Evolutionary conservation across 129 eudicot genomes (phyloP), one percentile per base, ranked within the genome.

Genomic region (Cynara cardunculus): DNA sequence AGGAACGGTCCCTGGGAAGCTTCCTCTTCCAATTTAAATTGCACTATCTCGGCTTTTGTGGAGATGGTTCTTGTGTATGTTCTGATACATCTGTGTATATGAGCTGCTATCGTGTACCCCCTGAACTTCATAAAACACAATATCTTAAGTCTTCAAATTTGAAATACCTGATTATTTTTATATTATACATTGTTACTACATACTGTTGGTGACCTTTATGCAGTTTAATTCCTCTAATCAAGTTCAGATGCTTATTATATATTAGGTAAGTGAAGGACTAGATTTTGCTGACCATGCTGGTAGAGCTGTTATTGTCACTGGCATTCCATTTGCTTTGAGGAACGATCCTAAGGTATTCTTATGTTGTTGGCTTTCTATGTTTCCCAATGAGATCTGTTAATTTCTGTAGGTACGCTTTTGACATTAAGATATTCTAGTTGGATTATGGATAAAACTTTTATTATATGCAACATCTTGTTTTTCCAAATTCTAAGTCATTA

Each of bases 251-350:
- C n/a, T 61, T 31, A 66, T 30, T 26, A 66, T 85, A 11, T 71
- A 59, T 70, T 82, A 95, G 99, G 99, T 95, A 67, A 95, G 99
- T 77, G 99, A 92, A 88, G 99, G 99, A 62, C 85, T 95, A 77
- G 99, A 95, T 88, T 95, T 95, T 90, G 93, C 97, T 70, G 99
- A 95, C 75, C 96, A 88, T 37, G 94, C 94, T 84, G 99, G 99
- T 69, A 87, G 99, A 84, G 99, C 99, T 80, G 99, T 95, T 79
- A 83, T 95, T 28, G 75, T 95, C 79, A 92, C 97, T 70, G 99
- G 99, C 62, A 82, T 92, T 86, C 99, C 99, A 37, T 95, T 95
- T 88, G 96, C 99, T 32, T 88, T 88, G 65, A 84, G 90, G 84
- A 95, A 86, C 44, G 99, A 95, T 87, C 93, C 99, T 6, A 95